Base-by-base conservation (phyloP, 129 eudicot species). In the Centella asiatica region DNA sequence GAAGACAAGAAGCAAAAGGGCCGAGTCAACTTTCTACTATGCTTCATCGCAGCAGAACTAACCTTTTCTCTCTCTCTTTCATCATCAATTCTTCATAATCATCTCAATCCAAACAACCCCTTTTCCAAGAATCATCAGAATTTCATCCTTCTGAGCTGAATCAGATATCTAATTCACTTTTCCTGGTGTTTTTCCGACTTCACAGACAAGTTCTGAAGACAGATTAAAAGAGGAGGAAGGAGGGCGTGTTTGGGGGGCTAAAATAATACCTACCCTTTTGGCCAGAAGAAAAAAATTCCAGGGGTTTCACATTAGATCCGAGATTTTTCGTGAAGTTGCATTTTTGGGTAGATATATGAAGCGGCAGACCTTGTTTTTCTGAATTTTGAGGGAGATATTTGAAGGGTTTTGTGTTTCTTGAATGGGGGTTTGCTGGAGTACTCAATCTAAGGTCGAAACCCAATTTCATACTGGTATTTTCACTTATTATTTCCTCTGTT, bases 361-460 rank as follows among this genome's bases (percentile, higher is more conserved):
- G 68, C 29, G n/a, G 5, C 39, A 28, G 56, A n/a, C 13, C 12
- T 63, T 31, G 58, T 51, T 50, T 69, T 57, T 14, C 22, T 65
- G 42, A 45, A 57, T 62, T 24, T 18, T 25, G 51, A 53, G 57
- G 53, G 26, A 28, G 60, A 44, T 4, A 36, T 69, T 55, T 72
- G 40, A 45, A 68, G 64, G 61, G 47, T 52, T 73, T 55, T 57
- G 65, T n/a, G 11, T 32, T 68, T 45, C 37, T 67, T 70, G 18
- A 67, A 88, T 88, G 96, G 96, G 96, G 75, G 68, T 84, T 77
- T 88, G 96, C 70, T 81, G 79, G 73, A 81, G 96, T 71, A 72
- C 72, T 67, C 86, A 66, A 77, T 76, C 81, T 60, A 88, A 88
- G 74, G 78, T 83, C 17, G 86, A 81, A 50, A 77, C 65, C 69